phyloP scores from a whole-genome alignment of 495 filamentous ascomycete genomes.

The Aspergillus indologenus region DNA sequence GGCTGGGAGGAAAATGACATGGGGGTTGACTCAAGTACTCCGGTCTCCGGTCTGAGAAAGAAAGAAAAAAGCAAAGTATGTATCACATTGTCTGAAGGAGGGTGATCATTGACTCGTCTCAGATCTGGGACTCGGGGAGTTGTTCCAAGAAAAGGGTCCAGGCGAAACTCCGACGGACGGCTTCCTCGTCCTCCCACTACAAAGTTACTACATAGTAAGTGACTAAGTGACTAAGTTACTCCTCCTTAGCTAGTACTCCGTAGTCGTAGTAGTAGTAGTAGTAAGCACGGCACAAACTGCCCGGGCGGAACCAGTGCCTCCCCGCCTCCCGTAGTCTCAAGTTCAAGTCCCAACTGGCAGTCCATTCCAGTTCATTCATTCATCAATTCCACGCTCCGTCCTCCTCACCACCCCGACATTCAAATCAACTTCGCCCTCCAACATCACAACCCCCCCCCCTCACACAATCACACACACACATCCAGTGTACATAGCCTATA shows the following conservation, averaged over 20 bases:
- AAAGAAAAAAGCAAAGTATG: not conserved
- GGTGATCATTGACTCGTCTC: not conserved
- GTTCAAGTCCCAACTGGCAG: constrained; percentile 6
- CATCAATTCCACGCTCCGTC: constrained; percentile 13
- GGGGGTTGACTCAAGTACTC: not conserved
- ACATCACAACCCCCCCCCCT: not conserved
- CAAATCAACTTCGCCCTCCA: not conserved
- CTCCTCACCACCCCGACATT: constrained; percentile 5
- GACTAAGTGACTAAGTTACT: not conserved
- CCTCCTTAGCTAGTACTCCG: not conserved
- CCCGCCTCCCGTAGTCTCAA: constrained; percentile 29
- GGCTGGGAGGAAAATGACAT: not conserved
- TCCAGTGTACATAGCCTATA: constrained; percentile 4
- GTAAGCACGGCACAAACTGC: constrained; percentile 5
- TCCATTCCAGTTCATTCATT: constrained; percentile 16
- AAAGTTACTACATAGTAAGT: no score
- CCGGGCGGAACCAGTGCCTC: constrained; percentile 27
- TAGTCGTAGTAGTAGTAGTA: not conserved
- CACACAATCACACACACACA: not conserved
- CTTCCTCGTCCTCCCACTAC: no score
- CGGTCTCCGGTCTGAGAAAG: no score
- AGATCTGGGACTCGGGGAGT: not conserved
- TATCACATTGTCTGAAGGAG: not conserved
- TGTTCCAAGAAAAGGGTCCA: not conserved
- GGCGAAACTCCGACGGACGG: not conserved